Conservation (phyloP, 148 eudicot genomes). For the Amaranthus palmeri region DNA sequence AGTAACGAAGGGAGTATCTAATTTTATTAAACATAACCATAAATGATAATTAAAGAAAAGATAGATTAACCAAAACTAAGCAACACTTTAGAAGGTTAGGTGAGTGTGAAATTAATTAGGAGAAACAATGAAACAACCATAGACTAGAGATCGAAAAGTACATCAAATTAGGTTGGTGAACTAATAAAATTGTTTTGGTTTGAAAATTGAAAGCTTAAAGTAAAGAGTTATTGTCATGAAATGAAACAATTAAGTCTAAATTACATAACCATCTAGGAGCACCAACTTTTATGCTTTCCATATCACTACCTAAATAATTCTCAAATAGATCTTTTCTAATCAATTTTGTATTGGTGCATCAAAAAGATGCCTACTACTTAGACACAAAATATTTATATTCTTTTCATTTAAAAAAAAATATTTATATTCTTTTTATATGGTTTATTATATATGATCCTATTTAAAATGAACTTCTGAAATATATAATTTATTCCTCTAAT, state of each 20-base stretch:
- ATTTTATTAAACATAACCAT: too few relatives aligned
- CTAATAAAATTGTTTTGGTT: not conserved
- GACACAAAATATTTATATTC: too few relatives aligned
- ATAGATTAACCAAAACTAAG: too few relatives aligned
- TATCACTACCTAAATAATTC: too few relatives aligned
- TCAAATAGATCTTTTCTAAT: not conserved
- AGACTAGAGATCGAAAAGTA: not conserved
- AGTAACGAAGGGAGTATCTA: too few relatives aligned
- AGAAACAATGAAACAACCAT: not conserved
- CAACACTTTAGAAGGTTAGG: not conserved
- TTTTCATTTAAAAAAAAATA: too few relatives aligned
- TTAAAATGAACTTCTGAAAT: too few relatives aligned
- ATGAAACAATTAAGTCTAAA: not conserved
- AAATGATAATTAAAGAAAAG: too few relatives aligned
- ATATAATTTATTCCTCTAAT: too few relatives aligned
- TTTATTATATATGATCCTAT: too few relatives aligned
- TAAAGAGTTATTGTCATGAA: not conserved
- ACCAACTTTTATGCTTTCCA: too few relatives aligned
- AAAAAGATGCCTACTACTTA: not conserved
- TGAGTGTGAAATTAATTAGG: not conserved
- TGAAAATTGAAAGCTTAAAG: not conserved
- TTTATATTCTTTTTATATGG: too few relatives aligned
- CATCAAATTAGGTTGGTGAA: conserved; percentile 4
- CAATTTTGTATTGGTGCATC: not conserved
- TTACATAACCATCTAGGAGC: not conserved